These are phyloP conservation scores for Penicillium italicum DNA, from an alignment of 2,329 filamentous ascomycete species.

Conservation along the genomic window DNA sequence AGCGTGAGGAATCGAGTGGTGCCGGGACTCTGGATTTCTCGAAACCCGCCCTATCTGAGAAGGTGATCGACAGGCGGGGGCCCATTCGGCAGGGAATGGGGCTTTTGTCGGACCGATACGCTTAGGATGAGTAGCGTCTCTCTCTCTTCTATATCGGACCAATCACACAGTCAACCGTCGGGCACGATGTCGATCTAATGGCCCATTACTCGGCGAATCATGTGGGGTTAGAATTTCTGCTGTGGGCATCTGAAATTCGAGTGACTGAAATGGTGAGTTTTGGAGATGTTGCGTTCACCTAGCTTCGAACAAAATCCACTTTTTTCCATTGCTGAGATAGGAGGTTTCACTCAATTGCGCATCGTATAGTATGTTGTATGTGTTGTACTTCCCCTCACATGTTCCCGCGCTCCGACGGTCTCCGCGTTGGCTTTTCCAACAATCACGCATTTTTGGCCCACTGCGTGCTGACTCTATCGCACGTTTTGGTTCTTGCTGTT, in stretches of 20 bases:
- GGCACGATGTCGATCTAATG: conserved; percentile 16
- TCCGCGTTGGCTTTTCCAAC: conserved; percentile 15
- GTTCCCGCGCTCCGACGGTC: conserved; percentile 22
- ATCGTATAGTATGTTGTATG: not conserved
- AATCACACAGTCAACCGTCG: conserved; percentile 4
- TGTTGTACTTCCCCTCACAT: not conserved
- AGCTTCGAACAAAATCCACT: no score
- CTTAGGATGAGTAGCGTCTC: not conserved
- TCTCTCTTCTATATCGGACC: conserved; percentile 11
- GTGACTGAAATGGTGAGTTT: not conserved
- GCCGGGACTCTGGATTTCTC: not conserved
- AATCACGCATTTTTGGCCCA: not conserved
- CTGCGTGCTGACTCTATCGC: not conserved
- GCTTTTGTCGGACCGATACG: not conserved
- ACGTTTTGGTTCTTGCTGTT: not conserved
- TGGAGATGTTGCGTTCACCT: no score
- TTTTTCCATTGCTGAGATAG: not conserved
- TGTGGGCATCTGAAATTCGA: not conserved
- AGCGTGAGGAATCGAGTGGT: conserved; percentile 21
- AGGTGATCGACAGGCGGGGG: conserved; percentile 13
- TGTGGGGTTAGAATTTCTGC: not conserved
- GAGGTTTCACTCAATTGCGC: not conserved
- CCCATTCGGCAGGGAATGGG: not conserved
- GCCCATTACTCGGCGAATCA: not conserved
- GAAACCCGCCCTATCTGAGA: not conserved